Evolutionary conservation across 352 stramenopile genomes (phyloP).

Genomic region (Phytophthora uliginosa): DNA sequence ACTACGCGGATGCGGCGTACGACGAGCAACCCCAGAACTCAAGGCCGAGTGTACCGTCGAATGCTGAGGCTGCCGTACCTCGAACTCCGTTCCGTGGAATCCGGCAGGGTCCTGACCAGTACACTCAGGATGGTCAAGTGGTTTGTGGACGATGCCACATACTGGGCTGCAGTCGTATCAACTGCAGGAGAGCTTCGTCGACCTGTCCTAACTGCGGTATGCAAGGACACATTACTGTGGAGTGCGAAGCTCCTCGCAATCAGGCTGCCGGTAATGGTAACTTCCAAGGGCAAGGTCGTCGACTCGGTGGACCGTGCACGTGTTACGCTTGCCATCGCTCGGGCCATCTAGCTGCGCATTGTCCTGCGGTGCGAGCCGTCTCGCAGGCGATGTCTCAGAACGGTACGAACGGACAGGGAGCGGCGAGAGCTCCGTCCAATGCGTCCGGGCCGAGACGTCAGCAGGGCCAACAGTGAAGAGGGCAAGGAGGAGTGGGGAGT

Average conservation of each 20-base stretch:
- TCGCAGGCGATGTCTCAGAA: background rate
- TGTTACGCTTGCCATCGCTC: background rate
- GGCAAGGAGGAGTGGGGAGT: background rate
- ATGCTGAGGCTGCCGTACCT: background rate
- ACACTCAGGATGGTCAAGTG: too few relatives aligned
- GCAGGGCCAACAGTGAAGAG: background rate
- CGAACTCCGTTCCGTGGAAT: background rate
- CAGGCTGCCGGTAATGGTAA: background rate
- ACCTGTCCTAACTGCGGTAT: background rate
- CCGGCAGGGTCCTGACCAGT: background rate
- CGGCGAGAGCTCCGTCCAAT: background rate
- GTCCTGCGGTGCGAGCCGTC: background rate
- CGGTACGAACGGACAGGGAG: too few relatives aligned
- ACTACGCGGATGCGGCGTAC: background rate
- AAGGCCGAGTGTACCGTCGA: background rate
- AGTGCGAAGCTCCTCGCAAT: background rate
- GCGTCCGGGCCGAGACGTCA: background rate
- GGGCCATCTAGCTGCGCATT: background rate
- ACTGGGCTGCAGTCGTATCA: background rate
- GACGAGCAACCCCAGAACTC: background rate
- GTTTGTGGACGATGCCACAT: background rate
- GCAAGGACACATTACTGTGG: background rate
- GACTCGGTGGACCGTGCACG: background rate
- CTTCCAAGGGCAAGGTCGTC: background rate
- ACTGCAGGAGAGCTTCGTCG: background rate